These are phyloP conservation scores for Brassica nigra DNA, from an alignment of 345 rosid species.

Conservation along the genomic window DNA sequence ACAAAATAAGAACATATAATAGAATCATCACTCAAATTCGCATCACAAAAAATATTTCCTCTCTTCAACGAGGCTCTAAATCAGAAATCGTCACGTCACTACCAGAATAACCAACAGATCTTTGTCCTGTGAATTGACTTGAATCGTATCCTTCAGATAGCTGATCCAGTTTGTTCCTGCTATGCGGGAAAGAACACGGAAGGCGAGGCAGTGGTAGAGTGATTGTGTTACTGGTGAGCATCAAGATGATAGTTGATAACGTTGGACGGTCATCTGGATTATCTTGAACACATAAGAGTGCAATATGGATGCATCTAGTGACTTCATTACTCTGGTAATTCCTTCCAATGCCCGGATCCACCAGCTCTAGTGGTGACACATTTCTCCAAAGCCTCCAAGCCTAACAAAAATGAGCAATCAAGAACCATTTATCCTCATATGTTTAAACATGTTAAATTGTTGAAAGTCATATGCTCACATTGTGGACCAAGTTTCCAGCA, in stretches of 20 bases:
- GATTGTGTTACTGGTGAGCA: neutral
- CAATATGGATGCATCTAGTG: neutral
- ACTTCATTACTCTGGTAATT: neutral
- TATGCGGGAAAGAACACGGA: neutral
- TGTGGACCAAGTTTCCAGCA: constrained; percentile 2
- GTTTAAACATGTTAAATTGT: neutral
- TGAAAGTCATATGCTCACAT: constrained; percentile 1
- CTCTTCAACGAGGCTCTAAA: constrained; percentile 12
- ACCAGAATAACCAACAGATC: constrained; percentile 6
- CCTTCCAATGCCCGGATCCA: constrained; percentile 6
- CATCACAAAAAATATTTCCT: neutral
- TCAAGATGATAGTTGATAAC: constrained; percentile 1
- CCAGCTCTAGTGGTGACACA: neutral
- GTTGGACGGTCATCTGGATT: constrained; percentile 1
- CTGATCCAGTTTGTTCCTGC: neutral
- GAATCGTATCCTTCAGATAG: neutral
- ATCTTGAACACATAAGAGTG: constrained; percentile 2
- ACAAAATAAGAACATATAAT: neutral
- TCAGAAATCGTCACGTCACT: neutral
- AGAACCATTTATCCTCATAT: neutral
- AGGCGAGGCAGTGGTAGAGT: neutral
- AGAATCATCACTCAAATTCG: neutral
- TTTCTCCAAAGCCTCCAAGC: constrained; percentile 15
- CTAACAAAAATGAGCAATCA: neutral
- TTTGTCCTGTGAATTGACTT: neutral